A percentile compares a stretch with the other conserved stretches of the same genome.
Evolutionary conservation across 1,139 yeast genomes (phyloP).

Genomic region (Yamadazyma songkhlaensis): DNA sequence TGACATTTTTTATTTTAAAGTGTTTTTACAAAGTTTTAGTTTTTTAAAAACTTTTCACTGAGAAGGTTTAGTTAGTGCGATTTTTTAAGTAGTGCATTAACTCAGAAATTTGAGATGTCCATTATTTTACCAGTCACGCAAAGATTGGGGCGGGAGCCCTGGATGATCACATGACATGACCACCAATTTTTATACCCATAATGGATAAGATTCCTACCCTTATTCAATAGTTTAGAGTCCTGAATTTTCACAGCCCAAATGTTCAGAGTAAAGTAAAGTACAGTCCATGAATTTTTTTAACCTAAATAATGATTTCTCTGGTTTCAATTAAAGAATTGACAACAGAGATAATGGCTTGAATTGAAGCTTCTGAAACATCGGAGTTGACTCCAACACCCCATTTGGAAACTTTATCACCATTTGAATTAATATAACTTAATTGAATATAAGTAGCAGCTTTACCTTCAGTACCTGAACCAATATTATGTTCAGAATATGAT

Average conservation of each 20-base stretch:
- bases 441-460: slow-evolving; percentile 91
- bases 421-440: slow-evolving; percentile 45
- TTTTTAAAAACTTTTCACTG: slow-evolving; percentile 5
- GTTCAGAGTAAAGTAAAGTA: too few species aligned
- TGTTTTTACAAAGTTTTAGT: slow-evolving; percentile 2
- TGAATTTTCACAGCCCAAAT: too few species aligned
- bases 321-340: slow-evolving; percentile 31
- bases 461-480: slow-evolving; percentile 82
- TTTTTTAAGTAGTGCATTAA: background rate
- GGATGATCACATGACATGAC: background rate
- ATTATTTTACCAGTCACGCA: slow-evolving; percentile 1
- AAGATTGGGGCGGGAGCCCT: slow-evolving; percentile 1
- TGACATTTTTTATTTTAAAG: slow-evolving; percentile 52
- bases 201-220: too few species aligned
- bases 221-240: too few species aligned
- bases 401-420: slow-evolving; percentile 40
- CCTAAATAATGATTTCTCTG: slow-evolving; percentile 23
- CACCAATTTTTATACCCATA: too few species aligned
- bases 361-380: slow-evolving; percentile 81
- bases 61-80: slow-evolving; percentile 6
- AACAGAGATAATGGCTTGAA: slow-evolving; percentile 44
- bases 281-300: background rate
- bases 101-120: background rate
- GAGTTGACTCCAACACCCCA: slow-evolving; percentile 97
- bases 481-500: slow-evolving; percentile 87